phyloP scores from a whole-genome alignment of 805 yeast species.

The Nakazawaea holstii region DNA sequence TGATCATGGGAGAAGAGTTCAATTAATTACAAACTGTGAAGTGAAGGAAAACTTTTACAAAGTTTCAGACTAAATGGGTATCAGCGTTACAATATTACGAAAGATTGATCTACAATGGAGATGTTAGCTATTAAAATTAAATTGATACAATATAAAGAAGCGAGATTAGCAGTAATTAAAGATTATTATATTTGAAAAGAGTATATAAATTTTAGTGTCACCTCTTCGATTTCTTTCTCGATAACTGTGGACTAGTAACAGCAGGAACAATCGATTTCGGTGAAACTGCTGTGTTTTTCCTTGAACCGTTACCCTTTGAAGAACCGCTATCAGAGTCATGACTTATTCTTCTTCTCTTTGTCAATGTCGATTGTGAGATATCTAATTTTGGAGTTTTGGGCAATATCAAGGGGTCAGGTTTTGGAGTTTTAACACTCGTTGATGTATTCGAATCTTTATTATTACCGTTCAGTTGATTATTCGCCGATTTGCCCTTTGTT shows the following conservation, averaged over 20 bases:
- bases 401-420: constrained; percentile 12
- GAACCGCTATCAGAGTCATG: constrained; percentile 1
- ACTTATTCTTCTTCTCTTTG: constrained; percentile 26
- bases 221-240: constrained; percentile 3
- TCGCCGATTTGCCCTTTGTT: too few species aligned
- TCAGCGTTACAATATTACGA: too few species aligned
- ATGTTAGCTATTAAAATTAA: too few species aligned
- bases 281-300: constrained; percentile 8
- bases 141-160: not conserved
- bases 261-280: constrained; percentile 6
- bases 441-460: not conserved
- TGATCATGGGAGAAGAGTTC: too few species aligned
- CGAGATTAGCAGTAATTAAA: too few species aligned
- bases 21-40: too few species aligned
- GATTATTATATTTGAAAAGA: not conserved
- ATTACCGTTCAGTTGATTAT: not conserved
- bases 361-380: constrained; percentile 27
- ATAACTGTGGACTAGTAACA: constrained; percentile 3
- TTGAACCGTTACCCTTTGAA: not conserved
- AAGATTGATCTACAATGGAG: too few species aligned
- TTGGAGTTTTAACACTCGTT: constrained; percentile 7
- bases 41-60: too few species aligned
- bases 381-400: constrained; percentile 22
- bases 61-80: too few species aligned
- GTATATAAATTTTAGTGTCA: not conserved